Percentiles rank a stretch among this genome's conserved stretches.
These are phyloP conservation scores for Arctostaphylos glauca DNA, from an alignment of 148 eudicot species.

Conservation along the genomic window DNA sequence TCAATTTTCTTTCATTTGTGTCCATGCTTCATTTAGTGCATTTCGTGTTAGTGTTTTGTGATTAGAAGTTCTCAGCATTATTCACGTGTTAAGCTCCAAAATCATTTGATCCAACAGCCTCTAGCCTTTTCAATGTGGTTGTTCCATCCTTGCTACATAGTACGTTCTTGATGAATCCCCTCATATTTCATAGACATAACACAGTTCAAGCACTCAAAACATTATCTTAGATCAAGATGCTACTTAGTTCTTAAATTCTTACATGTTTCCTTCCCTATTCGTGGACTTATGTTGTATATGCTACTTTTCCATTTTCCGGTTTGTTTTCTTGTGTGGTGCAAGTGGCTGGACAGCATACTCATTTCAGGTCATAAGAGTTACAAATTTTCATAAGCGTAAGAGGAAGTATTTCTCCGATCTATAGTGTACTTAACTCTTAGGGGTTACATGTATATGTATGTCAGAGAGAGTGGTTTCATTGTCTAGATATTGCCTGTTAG, in stretches of 20 bases:
- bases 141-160: background rate
- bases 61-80: background rate
- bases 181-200: background rate
- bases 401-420: background rate
- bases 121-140: background rate
- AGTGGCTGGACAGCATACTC: background rate
- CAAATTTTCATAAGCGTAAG: background rate
- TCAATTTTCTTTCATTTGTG: background rate
- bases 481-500: background rate
- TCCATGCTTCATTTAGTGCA: conserved; percentile 1
- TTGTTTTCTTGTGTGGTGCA: background rate
- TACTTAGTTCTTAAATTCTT: background rate
- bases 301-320: background rate
- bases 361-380: conserved; percentile 5
- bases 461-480: background rate
- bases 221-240: background rate
- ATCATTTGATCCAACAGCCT: background rate
- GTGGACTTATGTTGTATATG: background rate
- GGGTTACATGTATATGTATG: background rate
- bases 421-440: background rate
- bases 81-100: background rate
- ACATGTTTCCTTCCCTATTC: background rate
- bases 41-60: background rate
- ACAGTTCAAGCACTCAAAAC: background rate
- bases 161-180: background rate